These are phyloP conservation scores for Monascus ruber DNA, from an alignment of 2,329 filamentous ascomycete genomes.

Conservation along the genomic window DNA sequence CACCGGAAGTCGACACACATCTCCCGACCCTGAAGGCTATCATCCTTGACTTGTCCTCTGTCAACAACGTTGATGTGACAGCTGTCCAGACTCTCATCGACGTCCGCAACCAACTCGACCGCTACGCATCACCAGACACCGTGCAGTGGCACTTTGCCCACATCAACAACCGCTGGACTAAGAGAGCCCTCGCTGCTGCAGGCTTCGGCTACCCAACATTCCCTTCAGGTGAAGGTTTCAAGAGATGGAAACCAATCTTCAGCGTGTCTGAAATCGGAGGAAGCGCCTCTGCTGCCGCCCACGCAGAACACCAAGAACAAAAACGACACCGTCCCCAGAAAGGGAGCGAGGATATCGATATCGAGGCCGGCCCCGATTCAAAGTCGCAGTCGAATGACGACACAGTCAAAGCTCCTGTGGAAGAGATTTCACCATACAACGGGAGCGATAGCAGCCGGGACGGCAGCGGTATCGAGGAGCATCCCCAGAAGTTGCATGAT, in stretches of 20 bases:
- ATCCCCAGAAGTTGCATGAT: slow-evolving; percentile 32
- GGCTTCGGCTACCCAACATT: slow-evolving; percentile 76
- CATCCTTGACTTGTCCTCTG: slow-evolving; percentile 84
- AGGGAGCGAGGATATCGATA: neutral
- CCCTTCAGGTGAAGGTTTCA: slow-evolving; percentile 40
- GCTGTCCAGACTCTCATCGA: slow-evolving; percentile 89
- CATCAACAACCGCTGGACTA: slow-evolving; percentile 90
- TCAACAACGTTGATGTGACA: slow-evolving; percentile 89
- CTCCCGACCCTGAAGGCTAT: slow-evolving; percentile 72
- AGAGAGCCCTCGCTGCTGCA: slow-evolving; percentile 72
- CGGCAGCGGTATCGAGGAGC: slow-evolving; percentile 13
- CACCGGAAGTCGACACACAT: slow-evolving; percentile 35
- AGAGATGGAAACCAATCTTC: slow-evolving; percentile 90
- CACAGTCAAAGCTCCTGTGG: slow-evolving; percentile 9
- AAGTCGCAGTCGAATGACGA: slow-evolving; percentile 19
- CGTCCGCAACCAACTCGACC: slow-evolving; percentile 84
- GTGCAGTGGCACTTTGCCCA: slow-evolving; percentile 96
- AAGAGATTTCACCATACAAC: slow-evolving; percentile 1
- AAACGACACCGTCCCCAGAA: slow-evolving; percentile 19
- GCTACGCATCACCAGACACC: slow-evolving; percentile 64
- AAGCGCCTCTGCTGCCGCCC: slow-evolving; percentile 54
- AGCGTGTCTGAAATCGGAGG: slow-evolving; percentile 79
- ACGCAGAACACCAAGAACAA: slow-evolving; percentile 56
- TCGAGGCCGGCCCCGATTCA: slow-evolving; percentile 11
- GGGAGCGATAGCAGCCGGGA: slow-evolving; percentile 17